Evolutionary conservation across 306 rosid species (phyloP), one percentile per base, ranked within the genome.

Genomic region (Canavalia ensiformis): DNA sequence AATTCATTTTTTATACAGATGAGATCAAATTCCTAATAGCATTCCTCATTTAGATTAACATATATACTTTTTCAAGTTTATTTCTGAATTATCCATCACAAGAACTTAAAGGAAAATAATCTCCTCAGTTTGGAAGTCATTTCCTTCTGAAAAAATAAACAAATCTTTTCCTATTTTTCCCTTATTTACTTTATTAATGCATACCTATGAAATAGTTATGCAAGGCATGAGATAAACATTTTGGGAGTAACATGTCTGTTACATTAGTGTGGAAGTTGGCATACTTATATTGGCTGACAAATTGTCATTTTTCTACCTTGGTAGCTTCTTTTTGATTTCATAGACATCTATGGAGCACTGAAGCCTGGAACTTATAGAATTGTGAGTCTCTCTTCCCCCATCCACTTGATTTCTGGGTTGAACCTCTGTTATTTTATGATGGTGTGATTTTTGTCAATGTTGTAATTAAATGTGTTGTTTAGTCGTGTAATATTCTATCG

Each of bases 321-420:
- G 51, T 68, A 94, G 97, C 73, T 86, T 81, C 87, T 94, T 70
- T 94, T 92, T 66, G 83, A 92, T 85, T 91, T 94, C 87, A 72
- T 94, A 72, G 92, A 91, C 78, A 69, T 54, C 4, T 42, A 55
- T 75, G 79, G 88, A 83, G 85, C 68, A 83, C 79, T 88, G 88
- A 83, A 88, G 84, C 83, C 92, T 64, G 90, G 90, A 58, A 86
- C 93, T 65, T 91, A 94, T 74, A 91, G 85, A 88, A 82, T 92
- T 87, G 98, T 94, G 87, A 89, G 91, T 83, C 49, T 13, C 74
- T 72, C 77, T 49, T 46, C 44, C 44, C 9, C 28, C 47, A 59
- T 80, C 30, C 56, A 54, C 68, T 77, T 62, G 13, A 79, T 85
- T 81, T 83, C 51, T 68, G 10, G 46, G 45, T 59, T 65, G 51